Evolutionary conservation across 2,329 filamentous ascomycete species (phyloP).

Genomic region (Xylariaceae sp.): DNA sequence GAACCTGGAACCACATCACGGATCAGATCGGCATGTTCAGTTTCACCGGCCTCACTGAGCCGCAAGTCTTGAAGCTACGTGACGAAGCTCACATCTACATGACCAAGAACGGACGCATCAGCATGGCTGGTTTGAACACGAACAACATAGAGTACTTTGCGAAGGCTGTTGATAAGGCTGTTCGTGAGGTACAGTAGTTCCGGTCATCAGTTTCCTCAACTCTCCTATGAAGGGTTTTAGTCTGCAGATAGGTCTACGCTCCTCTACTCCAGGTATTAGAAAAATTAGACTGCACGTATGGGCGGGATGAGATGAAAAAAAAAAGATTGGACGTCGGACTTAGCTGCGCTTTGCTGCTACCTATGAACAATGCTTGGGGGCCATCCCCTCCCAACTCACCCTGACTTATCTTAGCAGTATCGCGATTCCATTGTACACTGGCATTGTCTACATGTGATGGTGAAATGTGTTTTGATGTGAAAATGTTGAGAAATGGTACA

Average conservation of each 20-base stretch:
- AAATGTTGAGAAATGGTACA: background rate
- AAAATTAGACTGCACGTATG: background rate
- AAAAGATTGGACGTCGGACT: background rate
- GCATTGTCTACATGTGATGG: too few species aligned
- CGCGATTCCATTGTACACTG: too few species aligned
- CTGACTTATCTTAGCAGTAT: too few species aligned
- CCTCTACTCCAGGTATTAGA: background rate
- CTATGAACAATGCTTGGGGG: too few species aligned
- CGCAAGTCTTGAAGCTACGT: constrained; percentile 66
- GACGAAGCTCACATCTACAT: constrained; percentile 75
- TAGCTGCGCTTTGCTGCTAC: too few species aligned
- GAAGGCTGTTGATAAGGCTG: constrained; percentile 78
- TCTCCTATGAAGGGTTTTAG: constrained; percentile 12
- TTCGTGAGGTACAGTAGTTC: constrained; percentile 45
- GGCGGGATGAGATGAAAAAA: constrained; percentile 3
- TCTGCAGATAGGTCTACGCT: constrained; percentile 9
- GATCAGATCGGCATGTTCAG: constrained; percentile 99
- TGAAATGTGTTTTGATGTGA: background rate
- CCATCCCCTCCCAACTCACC: too few species aligned
- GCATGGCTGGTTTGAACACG: constrained; percentile 95
- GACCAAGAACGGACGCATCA: constrained; percentile 97
- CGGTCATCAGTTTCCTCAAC: constrained; percentile 4
- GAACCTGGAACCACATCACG: constrained; percentile 94
- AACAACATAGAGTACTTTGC: constrained; percentile 91
- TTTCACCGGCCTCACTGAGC: constrained; percentile 74